Evolutionary conservation across 495 filamentous ascomycete species (phyloP), one percentile per base, ranked within the genome.

Genomic region (Neurospora sp.): DNA sequence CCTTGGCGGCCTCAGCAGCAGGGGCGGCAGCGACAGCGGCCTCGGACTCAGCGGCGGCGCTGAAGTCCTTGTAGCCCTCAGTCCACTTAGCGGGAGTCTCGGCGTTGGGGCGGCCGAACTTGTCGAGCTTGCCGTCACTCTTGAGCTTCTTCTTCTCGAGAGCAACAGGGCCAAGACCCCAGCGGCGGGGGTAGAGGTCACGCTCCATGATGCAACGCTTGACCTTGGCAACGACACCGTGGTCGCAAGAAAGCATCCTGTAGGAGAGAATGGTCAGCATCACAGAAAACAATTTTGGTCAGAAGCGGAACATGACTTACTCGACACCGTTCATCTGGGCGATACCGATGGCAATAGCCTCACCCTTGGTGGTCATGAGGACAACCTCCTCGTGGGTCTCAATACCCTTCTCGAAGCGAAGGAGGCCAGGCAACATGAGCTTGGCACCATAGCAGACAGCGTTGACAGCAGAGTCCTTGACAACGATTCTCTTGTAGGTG

Each of bases 201-300:
- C 96, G 92, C 84, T 99, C 96, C 96, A 99, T 98, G 82, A 99
- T 99, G 81, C 93, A 80, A 71, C 96, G 89, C 89, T 98, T 98
- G 79, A 98, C 90, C 86, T 97, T 97, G 70, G 96, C 96, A 65
- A 98, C 95, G 40, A 97, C 92, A 75, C 96, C 96, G 81, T 99
- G 96, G 79, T 97, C 93, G 82, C 94, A 97, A 65, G 92, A 92
- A 10, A 92, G 89, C 78, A 99, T 90, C 73, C 77, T 80, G 61
- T 65, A 17, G 27, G 53, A 37, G 7, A 37, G 20, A 16, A 35
- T n/a, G 16, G 68, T 75, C 59, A 73, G 75, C 20, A 17, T 27
- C 27, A 7, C 35, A 40, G 27, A 17, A 22, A 22, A 2, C 14
- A 39, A 5, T 16, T 65, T 12, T 35, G 2, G 42, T 9, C 1